These are phyloP conservation scores for Oryza glaberrima DNA, from an alignment of 176 grass and related monocot genomes.

Conservation along the genomic window DNA sequence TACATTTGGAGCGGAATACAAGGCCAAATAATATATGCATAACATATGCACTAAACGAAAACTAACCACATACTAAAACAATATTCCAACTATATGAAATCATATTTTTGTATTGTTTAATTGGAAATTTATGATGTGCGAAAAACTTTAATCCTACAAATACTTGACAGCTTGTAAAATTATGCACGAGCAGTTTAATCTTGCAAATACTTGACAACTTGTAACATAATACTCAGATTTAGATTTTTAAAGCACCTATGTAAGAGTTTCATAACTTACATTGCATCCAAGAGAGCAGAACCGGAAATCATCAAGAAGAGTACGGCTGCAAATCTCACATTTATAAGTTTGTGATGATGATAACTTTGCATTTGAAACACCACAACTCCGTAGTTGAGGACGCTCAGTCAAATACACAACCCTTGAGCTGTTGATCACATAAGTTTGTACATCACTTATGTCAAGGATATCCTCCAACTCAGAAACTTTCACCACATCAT, in stretches of 20 bases:
- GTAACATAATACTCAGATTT: too few relatives aligned
- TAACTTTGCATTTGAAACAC: slow-evolving; percentile 4
- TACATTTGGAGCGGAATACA: too few relatives aligned
- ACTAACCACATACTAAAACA: too few relatives aligned
- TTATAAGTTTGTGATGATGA: slow-evolving; percentile 32
- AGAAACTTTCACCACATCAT: slow-evolving; percentile 60
- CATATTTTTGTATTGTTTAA: too few relatives aligned
- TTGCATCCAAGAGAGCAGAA: slow-evolving; percentile 62
- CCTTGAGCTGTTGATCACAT: slow-evolving; percentile 72
- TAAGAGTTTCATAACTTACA: slow-evolving; percentile 28
- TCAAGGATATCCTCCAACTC: slow-evolving; percentile 61
- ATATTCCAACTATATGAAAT: background rate
- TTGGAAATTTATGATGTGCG: too few relatives aligned
- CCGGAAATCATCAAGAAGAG: slow-evolving; percentile 40
- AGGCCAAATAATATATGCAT: background rate
- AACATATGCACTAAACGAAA: background rate
- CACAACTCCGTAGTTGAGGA: slow-evolving; percentile 32
- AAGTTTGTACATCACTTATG: slow-evolving; percentile 59
- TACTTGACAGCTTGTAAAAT: too few relatives aligned
- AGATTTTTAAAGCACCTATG: background rate
- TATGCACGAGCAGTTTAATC: too few relatives aligned
- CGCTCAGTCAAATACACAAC: slow-evolving; percentile 73
- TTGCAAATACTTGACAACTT: background rate
- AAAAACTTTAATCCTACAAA: too few relatives aligned
- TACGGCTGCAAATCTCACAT: slow-evolving; percentile 53